Base-by-base conservation (phyloP, 148 eudicot genomes). In the Rhododendron henanense region DNA sequence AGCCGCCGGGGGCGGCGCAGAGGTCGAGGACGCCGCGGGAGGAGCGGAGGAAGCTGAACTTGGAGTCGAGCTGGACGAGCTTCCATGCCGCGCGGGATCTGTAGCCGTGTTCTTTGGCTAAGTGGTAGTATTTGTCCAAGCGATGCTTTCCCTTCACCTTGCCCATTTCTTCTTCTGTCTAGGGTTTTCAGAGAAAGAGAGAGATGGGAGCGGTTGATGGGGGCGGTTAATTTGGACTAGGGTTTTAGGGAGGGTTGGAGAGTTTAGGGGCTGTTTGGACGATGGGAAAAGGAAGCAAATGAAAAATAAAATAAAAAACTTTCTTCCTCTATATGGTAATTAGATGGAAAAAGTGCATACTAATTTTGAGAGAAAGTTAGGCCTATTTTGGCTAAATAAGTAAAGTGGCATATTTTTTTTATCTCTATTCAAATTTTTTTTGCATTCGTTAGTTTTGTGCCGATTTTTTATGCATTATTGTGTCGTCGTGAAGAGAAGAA, bases 1-100 rank as follows among this genome's bases (percentile, higher is more conserved):
- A 96, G 0, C 99, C 98, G 37, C 99, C 99, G 5, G 99, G 99
- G 23, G 99, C 99, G 83, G 99, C 99, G 81, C 99, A 96, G 47
- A 96, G 98, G 84, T 96, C 98, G 83, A 96, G 99, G n/a, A 94
- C 93, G 33, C 93, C 87, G 41, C 88, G 92, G 1, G 99, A 86
- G 10, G 98, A 89, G 55, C 92, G 93, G 86, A 96, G 97, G 88
- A 96, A 86, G 50, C 79, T 45, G 96, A 50, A 94, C 76, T 95
- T 96, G 83, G 98, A 82, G 33, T 96, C 98, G 73, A 96, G 91
- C 86, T 96, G 99, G 74, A 94, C 85, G 6, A 96, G 94, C 86
- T 96, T 96, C 95, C 93, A 96, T 10, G 98, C 93, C 1, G 99
- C 99, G 2, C 99, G 93, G 2, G 99, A 96, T 16, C 99, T 80